Base-by-base conservation (phyloP, 768 basidiomycete genomes). In the Rhizopogon salebrosus region DNA sequence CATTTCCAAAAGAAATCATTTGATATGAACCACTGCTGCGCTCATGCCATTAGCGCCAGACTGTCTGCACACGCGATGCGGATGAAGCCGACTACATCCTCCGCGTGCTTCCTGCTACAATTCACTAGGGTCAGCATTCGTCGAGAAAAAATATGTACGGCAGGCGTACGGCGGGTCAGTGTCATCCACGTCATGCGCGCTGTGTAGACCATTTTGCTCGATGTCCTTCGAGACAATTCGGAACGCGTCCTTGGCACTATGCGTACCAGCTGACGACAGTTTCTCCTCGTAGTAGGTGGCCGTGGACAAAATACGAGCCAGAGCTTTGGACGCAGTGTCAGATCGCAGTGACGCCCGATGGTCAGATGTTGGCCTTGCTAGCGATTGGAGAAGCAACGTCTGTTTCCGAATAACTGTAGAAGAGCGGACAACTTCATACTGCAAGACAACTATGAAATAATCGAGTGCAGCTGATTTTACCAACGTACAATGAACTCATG, bases 401-500 rank as follows among this genome's bases (percentile, higher is more conserved):
- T 85, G 82, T 53, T 76, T 80, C 48, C 71, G 72, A 29, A 87
- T 62, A 35, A 72, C 64, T 2, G 70, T 57, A 4, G 79, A 72
- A 5, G 81, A 82, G 18, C 84, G 77, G 20, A 86, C 77, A 18
- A 87, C 70, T 57, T 88, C 84, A 55, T 88, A 87, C 84, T 87
- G 9, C n/a, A 27, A 31, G 40, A 18, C 20, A 29, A 27, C 41
- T 37, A 54, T 51, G 46, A 36, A 29, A 24, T 34, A 51, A 27
- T 6, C 1, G 37, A 38, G 27, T 14, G 34, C 41, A 46, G 48
- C 39, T 24, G 55, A 31, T 34, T 51, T n/a, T 6, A 24, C 1
- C 26, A 31, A 69, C 84, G 59, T 66, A 87, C 87, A 51, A 87
- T 74, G 23, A 87, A 71, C 49, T 82, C 80, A 54, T 87, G 82